phyloP scores from a whole-genome alignment of 1,284 basidiomycete genomes.

The Ustilago vetiveriae region DNA sequence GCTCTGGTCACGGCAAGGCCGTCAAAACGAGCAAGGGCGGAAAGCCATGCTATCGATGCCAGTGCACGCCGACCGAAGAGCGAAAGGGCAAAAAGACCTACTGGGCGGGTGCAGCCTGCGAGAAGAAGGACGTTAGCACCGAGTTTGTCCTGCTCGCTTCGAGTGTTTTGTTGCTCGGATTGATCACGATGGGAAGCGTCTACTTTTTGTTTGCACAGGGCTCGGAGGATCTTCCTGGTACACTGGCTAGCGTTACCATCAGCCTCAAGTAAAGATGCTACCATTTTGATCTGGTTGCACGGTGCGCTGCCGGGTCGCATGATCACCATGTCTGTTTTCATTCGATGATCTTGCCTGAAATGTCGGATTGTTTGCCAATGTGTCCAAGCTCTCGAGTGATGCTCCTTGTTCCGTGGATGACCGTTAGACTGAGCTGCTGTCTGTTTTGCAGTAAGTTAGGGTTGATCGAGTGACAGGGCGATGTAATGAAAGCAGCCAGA shows the following conservation, averaged over 20 bases:
- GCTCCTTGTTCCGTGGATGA: no score
- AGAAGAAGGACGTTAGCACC: constrained; percentile 60
- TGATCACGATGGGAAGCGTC: constrained; percentile 40
- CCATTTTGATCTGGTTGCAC: no score
- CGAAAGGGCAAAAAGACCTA: constrained; percentile 38
- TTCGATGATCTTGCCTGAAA: no score
- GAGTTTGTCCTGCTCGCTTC: constrained; percentile 54
- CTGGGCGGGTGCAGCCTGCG: constrained; percentile 62
- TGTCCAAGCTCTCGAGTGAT: no score
- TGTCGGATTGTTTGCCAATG: no score
- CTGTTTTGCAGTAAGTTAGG: no score
- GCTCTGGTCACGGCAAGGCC: constrained; percentile 56
- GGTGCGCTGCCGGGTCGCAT: no score
- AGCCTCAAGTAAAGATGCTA: constrained; percentile 33
- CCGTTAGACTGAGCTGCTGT: no score
- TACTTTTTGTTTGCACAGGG: constrained; percentile 53
- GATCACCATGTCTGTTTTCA: no score
- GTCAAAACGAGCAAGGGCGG: constrained; percentile 53
- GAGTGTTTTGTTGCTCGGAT: constrained; percentile 46
- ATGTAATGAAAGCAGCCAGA: no score
- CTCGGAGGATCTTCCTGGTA: constrained; percentile 51
- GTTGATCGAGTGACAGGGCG: no score
- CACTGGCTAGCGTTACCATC: constrained; percentile 56
- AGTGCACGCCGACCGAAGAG: constrained; percentile 48
- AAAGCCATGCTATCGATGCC: constrained; percentile 56